phyloP scores from a whole-genome alignment of 23 red algal genomes.

The Agarophyton chilense region DNA sequence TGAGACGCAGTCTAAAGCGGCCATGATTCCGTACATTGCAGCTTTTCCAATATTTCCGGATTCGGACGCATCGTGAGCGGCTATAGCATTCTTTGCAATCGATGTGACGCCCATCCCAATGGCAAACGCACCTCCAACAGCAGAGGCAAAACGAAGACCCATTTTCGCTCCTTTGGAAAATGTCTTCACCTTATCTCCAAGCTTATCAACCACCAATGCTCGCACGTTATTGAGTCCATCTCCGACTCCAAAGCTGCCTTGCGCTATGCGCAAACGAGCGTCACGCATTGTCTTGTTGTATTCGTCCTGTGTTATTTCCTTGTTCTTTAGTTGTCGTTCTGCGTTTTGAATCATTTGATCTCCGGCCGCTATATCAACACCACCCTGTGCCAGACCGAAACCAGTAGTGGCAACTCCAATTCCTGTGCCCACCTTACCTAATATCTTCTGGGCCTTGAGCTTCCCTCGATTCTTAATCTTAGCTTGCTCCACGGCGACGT shows the following conservation, averaged over 20 bases:
- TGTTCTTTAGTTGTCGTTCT: background rate
- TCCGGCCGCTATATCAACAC: conserved; percentile 33
- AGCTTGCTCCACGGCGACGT: no score
- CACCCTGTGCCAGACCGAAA: background rate
- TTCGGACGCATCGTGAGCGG: background rate
- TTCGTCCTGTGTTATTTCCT: background rate
- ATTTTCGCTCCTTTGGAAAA: background rate
- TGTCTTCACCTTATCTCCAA: background rate
- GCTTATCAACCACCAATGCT: background rate
- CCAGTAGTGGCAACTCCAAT: background rate
- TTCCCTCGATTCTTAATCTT: background rate
- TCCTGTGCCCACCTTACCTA: background rate
- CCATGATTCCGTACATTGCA: conserved; percentile 33
- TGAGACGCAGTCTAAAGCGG: background rate
- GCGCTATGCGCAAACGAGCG: conserved; percentile 8
- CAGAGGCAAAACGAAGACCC: background rate
- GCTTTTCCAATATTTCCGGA: background rate
- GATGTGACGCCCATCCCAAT: conserved; percentile 14
- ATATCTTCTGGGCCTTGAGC: conserved; percentile 10
- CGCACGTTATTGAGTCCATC: conserved; percentile 21
- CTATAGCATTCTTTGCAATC: background rate
- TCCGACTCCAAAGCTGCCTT: conserved; percentile 14
- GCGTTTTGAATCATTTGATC: conserved; percentile 36
- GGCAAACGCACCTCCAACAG: background rate
- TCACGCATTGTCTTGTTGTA: conserved; percentile 3